Evolutionary conservation across 805 yeast species (phyloP).

Genomic region (Lipomyces oligophaga): DNA sequence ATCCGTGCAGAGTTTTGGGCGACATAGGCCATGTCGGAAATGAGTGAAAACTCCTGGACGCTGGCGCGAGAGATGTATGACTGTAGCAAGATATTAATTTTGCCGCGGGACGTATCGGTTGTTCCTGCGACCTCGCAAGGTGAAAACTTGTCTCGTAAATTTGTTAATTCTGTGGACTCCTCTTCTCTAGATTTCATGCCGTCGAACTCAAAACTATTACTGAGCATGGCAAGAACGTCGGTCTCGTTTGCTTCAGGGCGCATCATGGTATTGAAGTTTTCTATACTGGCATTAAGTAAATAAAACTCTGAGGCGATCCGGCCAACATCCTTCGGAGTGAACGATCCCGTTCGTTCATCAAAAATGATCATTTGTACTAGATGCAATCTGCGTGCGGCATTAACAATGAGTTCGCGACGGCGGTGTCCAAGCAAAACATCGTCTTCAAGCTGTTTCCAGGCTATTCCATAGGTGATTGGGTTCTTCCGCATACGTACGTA

Average conservation of each 20-base stretch:
- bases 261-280: constrained; percentile 79
- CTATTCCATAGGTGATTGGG: constrained; percentile 88
- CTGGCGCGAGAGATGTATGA: constrained; percentile 75
- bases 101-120: constrained; percentile 71
- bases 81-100: constrained; percentile 82
- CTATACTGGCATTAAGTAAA: constrained; percentile 76
- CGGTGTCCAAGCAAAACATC: constrained; percentile 77
- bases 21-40: constrained; percentile 85
- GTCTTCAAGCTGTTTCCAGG: constrained; percentile 75
- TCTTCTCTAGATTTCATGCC: constrained; percentile 84
- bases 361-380: constrained; percentile 87
- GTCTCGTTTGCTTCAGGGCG: constrained; percentile 88
- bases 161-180: constrained; percentile 69
- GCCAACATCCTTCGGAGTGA: constrained; percentile 84
- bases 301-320: constrained; percentile 94
- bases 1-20: constrained; percentile 95
- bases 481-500: constrained; percentile 91
- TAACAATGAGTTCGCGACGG: constrained; percentile 68
- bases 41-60: constrained; percentile 73
- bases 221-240: constrained; percentile 78
- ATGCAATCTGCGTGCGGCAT: constrained; percentile 82
- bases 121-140: constrained; percentile 83
- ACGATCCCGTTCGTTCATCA: constrained; percentile 77
- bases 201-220: constrained; percentile 92
- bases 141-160: constrained; percentile 46